phyloP scores from a whole-genome alignment of 1,139 yeast genomes.

The Arxiozyma slooffiae region DNA sequence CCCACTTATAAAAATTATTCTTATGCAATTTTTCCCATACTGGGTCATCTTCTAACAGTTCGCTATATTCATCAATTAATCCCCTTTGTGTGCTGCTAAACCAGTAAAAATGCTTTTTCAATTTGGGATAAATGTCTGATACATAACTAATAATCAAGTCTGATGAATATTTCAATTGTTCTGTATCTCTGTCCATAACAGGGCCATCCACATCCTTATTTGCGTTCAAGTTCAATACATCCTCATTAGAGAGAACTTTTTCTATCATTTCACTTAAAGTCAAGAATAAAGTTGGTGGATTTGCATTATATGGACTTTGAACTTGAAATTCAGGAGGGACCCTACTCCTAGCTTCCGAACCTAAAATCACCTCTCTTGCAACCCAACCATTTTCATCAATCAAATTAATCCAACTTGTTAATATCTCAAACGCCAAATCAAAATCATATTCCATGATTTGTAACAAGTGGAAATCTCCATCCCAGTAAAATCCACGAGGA shows the following conservation, averaged over 20 bases:
- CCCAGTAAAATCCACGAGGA: conserved; percentile 98
- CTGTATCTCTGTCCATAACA: conserved; percentile 17
- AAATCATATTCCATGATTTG: conserved; percentile 78
- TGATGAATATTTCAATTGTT: conserved; percentile 44
- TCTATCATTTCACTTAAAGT: conserved; percentile 62
- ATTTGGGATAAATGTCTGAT: conserved; percentile 59
- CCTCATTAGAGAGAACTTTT: conserved; percentile 31
- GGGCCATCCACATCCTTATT: conserved; percentile 1
- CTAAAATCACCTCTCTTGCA: conserved; percentile 89
- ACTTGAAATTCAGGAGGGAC: conserved; percentile 81
- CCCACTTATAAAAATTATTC: conserved; percentile 79
- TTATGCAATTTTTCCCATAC: conserved; percentile 34
- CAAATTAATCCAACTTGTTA: conserved; percentile 78
- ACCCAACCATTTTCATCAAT: conserved; percentile 97
- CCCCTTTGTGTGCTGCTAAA: conserved; percentile 78
- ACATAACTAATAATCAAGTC: conserved; percentile 56
- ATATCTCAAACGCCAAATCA: conserved; percentile 69
- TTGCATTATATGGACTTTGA: conserved; percentile 86
- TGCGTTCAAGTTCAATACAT: conserved; percentile 5
- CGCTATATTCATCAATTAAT: conserved; percentile 46
- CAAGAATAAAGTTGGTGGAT: conserved; percentile 89
- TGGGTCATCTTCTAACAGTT: conserved; percentile 20
- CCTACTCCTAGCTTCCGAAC: conserved; percentile 78
- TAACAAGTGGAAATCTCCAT: conserved; percentile 88
- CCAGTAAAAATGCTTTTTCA: conserved; percentile 75